Percentiles rank a stretch among this genome's conserved stretches.
These are phyloP conservation scores for Helicocarpus griseus DNA, from an alignment of 2,329 filamentous ascomycete genomes.

Conservation along the genomic window DNA sequence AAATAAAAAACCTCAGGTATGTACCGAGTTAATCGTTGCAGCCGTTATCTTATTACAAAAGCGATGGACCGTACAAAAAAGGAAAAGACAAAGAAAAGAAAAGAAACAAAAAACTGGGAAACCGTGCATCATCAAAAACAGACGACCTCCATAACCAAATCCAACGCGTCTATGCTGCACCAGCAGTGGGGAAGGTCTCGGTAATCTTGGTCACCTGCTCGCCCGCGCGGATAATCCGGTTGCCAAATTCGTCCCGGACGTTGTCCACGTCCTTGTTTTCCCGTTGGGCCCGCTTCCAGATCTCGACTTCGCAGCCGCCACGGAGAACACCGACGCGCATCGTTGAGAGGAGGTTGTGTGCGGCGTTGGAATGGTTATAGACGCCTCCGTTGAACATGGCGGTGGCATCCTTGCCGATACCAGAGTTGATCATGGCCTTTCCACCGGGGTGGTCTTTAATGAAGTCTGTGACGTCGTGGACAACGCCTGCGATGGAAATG, in stretches of 20 bases:
- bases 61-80: too few species aligned
- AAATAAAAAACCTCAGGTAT: not conserved
- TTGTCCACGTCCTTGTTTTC: constrained; percentile 76
- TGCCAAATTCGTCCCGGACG: constrained; percentile 69
- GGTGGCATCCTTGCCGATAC: constrained; percentile 78
- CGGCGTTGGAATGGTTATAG: constrained; percentile 81
- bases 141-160: constrained; percentile 7
- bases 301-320: constrained; percentile 80
- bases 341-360: constrained; percentile 78
- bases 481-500: constrained; percentile 69
- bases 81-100: not conserved
- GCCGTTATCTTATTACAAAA: not conserved
- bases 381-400: constrained; percentile 89
- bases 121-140: constrained; percentile 12
- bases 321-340: constrained; percentile 83
- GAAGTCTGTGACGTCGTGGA: constrained; percentile 76
- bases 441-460: constrained; percentile 87
- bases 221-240: constrained; percentile 77
- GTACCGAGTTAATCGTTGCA: not conserved
- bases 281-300: constrained; percentile 79
- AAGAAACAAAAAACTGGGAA: not conserved
- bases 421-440: constrained; percentile 73
- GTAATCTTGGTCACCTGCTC: constrained; percentile 75
- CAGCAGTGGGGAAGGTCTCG: constrained; percentile 70
- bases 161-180: constrained; percentile 54